phyloP scores from a whole-genome alignment of 2,329 filamentous ascomycete genomes.

The Ophiostoma montium region DNA sequence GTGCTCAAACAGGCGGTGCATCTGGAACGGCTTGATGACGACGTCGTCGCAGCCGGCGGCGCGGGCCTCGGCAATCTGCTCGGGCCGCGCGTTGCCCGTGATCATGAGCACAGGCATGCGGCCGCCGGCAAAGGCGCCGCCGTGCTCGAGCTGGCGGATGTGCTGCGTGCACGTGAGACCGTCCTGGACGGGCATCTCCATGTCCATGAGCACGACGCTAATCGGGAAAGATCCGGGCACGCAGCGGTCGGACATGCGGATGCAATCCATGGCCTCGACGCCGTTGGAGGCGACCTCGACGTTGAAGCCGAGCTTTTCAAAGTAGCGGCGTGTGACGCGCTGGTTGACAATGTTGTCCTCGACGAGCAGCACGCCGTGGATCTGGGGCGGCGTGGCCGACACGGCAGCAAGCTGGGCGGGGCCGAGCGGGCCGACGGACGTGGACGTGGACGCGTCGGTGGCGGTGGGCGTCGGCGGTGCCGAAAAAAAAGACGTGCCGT shows the following conservation, averaged over 20 bases:
- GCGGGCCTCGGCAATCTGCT: conserved; percentile 40
- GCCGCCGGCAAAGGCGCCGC: conserved; percentile 35
- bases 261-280: conserved; percentile 37
- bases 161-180: conserved; percentile 50
- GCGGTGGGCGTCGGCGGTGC: background rate
- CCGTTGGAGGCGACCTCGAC: conserved; percentile 44
- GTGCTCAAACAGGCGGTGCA: conserved; percentile 45
- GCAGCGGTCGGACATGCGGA: conserved; percentile 20
- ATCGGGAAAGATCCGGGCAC: conserved; percentile 24
- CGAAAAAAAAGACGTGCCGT: too few relatives aligned
- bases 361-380: conserved; percentile 37
- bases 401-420: conserved; percentile 2
- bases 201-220: conserved; percentile 58
- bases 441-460: background rate
- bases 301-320: conserved; percentile 33
- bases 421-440: background rate
- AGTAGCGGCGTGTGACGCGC: conserved; percentile 36
- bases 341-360: conserved; percentile 50
- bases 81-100: conserved; percentile 51
- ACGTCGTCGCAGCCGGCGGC: conserved; percentile 46
- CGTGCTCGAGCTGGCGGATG: conserved; percentile 47
- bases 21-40: conserved; percentile 58
- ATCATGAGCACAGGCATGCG: conserved; percentile 50
- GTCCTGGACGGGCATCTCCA: conserved; percentile 64
- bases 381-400: conserved; percentile 12